These are phyloP conservation scores for Capsicum pubescens DNA, from an alignment of 257 asterid species.

Conservation along the genomic window DNA sequence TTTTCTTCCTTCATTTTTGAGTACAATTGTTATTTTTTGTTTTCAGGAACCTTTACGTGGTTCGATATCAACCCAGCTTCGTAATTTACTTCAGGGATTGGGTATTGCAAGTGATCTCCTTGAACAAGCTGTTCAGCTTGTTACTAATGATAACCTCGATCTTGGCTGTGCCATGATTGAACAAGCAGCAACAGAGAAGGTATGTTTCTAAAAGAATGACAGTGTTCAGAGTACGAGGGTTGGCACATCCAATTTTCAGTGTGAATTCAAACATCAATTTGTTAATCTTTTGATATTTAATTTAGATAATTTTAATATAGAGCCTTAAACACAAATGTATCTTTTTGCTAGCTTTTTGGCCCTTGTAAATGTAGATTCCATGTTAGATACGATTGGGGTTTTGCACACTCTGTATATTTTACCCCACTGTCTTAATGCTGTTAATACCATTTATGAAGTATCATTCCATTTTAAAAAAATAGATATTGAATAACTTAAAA, in stretches of 20 bases:
- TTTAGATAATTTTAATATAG: background rate
- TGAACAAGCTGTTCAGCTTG: constrained; percentile 86
- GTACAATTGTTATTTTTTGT: constrained; percentile 1
- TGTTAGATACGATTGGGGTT: background rate
- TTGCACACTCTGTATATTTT: background rate
- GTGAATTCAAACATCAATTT: background rate
- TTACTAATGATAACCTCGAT: constrained; percentile 94
- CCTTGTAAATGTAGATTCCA: background rate
- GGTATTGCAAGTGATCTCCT: constrained; percentile 62
- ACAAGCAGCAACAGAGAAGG: constrained; percentile 99
- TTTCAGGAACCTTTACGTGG: constrained; percentile 89
- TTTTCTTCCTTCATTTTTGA: constrained; percentile 8
- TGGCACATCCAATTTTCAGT: no score
- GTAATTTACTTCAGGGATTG: constrained; percentile 75
- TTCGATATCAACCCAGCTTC: constrained; percentile 81
- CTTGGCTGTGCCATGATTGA: constrained; percentile 98
- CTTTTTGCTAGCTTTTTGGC: background rate
- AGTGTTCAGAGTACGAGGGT: no score
- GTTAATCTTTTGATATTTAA: background rate
- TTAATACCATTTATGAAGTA: background rate
- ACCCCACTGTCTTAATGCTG: background rate
- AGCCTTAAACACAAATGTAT: background rate
- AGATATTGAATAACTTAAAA: background rate
- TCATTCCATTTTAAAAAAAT: background rate
- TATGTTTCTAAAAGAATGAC: constrained; percentile 30